Conservation (phyloP, 768 basidiomycete species). For the Boletus barrowsii region DNA sequence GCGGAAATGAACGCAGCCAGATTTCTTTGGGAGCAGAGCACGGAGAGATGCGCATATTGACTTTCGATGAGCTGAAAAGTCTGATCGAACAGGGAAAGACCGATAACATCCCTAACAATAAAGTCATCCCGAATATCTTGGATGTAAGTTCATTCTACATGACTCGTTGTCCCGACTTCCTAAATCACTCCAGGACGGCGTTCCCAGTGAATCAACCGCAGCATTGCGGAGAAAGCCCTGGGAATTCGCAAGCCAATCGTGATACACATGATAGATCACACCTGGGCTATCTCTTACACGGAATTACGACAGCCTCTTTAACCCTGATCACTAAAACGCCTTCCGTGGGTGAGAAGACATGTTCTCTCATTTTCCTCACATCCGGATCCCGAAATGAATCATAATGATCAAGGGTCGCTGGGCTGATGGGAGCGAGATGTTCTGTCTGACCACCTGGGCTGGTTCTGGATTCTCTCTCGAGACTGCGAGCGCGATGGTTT, state of each 20-base stretch:
- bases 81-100: constrained; percentile 70
- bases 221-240: constrained; percentile 63
- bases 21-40: constrained; percentile 5
- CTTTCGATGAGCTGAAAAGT: constrained; percentile 64
- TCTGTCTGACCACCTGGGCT: not conserved
- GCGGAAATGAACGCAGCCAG: constrained; percentile 20
- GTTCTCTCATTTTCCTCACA: not conserved
- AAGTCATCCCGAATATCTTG: constrained; percentile 59
- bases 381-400: constrained; percentile 8
- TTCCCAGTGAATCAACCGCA: constrained; percentile 55
- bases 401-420: constrained; percentile 3
- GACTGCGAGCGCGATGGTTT: not conserved
- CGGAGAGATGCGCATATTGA: constrained; percentile 46
- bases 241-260: constrained; percentile 39
- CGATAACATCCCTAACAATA: constrained; percentile 78
- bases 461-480: not conserved
- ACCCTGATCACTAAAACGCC: constrained; percentile 6
- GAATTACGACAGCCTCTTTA: constrained; percentile 14
- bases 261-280: constrained; percentile 17
- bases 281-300: constrained; percentile 7
- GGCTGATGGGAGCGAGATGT: constrained; percentile 1
- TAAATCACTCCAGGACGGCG: constrained; percentile 40
- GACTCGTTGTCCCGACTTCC: not conserved
- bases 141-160: constrained; percentile 46
- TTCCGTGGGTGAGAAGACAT: constrained; percentile 12